Evolutionary conservation across 2,329 filamentous ascomycete species (phyloP).

Genomic region (Zymoseptoria crescenta): DNA sequence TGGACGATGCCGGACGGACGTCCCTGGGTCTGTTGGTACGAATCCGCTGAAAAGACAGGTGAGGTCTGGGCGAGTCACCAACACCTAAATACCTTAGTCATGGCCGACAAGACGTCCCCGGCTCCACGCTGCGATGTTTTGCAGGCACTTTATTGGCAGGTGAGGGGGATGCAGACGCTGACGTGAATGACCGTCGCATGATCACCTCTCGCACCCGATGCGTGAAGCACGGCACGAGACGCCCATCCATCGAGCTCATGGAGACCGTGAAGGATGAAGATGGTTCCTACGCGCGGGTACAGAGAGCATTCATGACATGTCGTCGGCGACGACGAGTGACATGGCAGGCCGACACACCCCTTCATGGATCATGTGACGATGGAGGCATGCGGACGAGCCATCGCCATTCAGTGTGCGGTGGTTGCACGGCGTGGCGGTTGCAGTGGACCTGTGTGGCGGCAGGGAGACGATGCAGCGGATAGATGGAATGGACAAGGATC

Average conservation of each 20-base stretch:
- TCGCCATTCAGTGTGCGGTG: neutral
- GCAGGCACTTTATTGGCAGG: too few species aligned
- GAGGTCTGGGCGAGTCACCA: too few species aligned
- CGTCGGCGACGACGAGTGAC: neutral
- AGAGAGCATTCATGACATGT: neutral
- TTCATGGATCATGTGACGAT: neutral
- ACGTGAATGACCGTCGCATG: too few species aligned
- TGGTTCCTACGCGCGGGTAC: neutral
- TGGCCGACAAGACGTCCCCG: too few species aligned
- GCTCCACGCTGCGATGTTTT: too few species aligned
- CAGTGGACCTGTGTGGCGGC: neutral
- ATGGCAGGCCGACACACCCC: neutral
- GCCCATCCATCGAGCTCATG: neutral
- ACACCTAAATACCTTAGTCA: too few species aligned
- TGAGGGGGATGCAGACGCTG: neutral
- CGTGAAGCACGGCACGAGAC: neutral
- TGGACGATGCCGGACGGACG: too few species aligned
- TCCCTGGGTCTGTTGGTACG: too few species aligned
- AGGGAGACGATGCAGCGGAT: neutral
- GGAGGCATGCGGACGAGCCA: neutral
- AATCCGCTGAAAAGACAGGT: too few species aligned
- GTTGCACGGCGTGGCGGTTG: too few species aligned
- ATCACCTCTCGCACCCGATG: neutral
- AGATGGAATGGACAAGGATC: neutral
- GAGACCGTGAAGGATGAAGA: neutral